Base-by-base conservation (phyloP, 1,139 yeast species). In the Yamadazyma sp. region DNA sequence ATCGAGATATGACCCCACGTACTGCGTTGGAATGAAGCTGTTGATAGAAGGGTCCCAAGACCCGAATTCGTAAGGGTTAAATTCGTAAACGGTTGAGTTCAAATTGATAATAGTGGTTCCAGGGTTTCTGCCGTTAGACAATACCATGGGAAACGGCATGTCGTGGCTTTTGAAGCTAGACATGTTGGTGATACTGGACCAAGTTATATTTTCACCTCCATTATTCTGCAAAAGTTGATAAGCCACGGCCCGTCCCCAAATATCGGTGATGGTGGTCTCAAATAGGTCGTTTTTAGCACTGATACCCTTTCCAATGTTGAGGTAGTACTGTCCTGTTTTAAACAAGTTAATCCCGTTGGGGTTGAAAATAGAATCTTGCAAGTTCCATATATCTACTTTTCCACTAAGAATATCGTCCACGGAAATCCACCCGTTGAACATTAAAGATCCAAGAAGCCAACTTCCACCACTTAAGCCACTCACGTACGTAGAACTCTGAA, bases 181-280 rank as follows among this genome's bases (percentile, higher is more conserved):
- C 25, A 57, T 36, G 25, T 62, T 51, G 15, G 59, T 47, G 29
- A 70, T 61, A 23, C 62, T 53, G 1, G 71, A 62, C 76, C 76
- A 71, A 9, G 72, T 66, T 5, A 60, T 37, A 41, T 64, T 59
- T 15, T 54, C 60, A 10, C 70, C 70, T 7, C 61, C 57, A 30
- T 47, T 43, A 21, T 50, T 42, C 3, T n/a, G 22, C 42, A 67
- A 59, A 38, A 70, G 67, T 44, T 67, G 72, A 45, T 62, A 57
- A 4, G 69, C 57, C 22, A 71, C 52, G 1, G 72, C 70, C 23
- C 74, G 47, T 2, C 75, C 76, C 77, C 76, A 71, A 11, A 62
- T 52, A 44, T 71, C 77, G 21, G 76, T 70, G 29, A 70, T 48
- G 6, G 73, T 53, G 17, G 64, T 56, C 9, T 59, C 57, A 46